These are phyloP conservation scores for Tetrapisispora taiwanensis DNA, from an alignment of 805 yeast species.

Conservation along the genomic window DNA sequence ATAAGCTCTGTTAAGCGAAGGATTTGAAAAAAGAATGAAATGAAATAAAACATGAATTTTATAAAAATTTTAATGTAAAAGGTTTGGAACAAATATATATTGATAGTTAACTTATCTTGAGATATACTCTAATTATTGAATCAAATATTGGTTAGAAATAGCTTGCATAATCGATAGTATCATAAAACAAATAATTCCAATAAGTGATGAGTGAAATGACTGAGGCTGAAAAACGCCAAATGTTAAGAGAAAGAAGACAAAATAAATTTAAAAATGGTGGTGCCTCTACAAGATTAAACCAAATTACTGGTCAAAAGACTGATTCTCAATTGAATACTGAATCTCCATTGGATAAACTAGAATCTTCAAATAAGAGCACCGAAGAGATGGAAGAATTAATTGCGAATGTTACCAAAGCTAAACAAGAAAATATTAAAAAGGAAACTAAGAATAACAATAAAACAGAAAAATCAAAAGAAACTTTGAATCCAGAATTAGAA, in stretches of 20 bases:
- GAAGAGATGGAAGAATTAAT: slow-evolving; percentile 5
- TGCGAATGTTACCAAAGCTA: not conserved
- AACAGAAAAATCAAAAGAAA: not conserved
- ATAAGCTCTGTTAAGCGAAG: too few species aligned
- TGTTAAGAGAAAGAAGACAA: slow-evolving; percentile 54
- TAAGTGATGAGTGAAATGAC: slow-evolving; percentile 33
- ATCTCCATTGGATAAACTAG: slow-evolving; percentile 23
- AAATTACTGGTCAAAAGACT: slow-evolving; percentile 34
- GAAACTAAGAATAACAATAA: not conserved
- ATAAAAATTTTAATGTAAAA: too few species aligned
- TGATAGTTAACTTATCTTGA: too few species aligned
- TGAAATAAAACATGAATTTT: too few species aligned
- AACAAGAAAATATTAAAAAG: not conserved
- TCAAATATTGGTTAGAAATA: too few species aligned
- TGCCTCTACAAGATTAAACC: slow-evolving; percentile 44
- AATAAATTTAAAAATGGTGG: slow-evolving; percentile 51
- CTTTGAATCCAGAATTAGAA: slow-evolving; percentile 8
- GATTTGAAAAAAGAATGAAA: too few species aligned
- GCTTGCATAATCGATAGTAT: too few species aligned
- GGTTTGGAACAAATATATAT: too few species aligned
- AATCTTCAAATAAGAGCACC: not conserved
- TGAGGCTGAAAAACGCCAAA: slow-evolving; percentile 48
- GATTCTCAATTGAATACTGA: slow-evolving; percentile 29
- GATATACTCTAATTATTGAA: too few species aligned
- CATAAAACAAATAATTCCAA: too few species aligned